phyloP scores from a whole-genome alignment of 2,329 filamentous ascomycete species.

The Lasiodiplodia sp. region DNA sequence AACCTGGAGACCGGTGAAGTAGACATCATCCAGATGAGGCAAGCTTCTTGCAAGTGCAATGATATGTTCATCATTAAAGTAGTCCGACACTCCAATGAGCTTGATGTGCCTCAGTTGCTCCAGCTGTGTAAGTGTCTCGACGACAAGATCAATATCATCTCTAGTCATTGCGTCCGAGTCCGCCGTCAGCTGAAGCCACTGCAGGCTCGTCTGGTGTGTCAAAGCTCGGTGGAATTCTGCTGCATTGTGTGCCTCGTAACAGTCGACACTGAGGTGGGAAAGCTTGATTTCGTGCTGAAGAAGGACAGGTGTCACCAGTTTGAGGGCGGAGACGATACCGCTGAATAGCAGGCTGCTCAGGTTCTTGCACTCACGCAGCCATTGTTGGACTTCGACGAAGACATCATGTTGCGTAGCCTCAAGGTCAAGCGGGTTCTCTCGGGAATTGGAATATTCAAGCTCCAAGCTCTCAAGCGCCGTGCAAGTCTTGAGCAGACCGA shows the following conservation, averaged over 20 bases:
- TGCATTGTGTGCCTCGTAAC: conserved; percentile 58
- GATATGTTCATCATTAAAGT: conserved; percentile 60
- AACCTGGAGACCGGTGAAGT: conserved; percentile 62
- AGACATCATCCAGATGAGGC: conserved; percentile 62
- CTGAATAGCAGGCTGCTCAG: conserved; percentile 61
- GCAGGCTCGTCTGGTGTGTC: conserved; percentile 60
- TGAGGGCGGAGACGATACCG: conserved; percentile 60
- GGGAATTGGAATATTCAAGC: conserved; percentile 55
- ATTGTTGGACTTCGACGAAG: conserved; percentile 59
- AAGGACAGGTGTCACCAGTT: conserved; percentile 60
- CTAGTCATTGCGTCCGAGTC: conserved; percentile 56
- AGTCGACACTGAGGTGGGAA: conserved; percentile 57
- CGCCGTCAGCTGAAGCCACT: conserved; percentile 54
- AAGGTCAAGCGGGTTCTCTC: conserved; percentile 48
- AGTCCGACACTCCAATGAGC: conserved; percentile 60
- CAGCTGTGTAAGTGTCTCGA: conserved; percentile 60
- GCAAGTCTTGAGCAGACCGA: conserved; percentile 59
- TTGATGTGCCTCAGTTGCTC: conserved; percentile 62
- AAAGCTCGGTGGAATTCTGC: conserved; percentile 62
- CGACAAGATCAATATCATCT: conserved; percentile 58
- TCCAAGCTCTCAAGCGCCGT: conserved; percentile 58
- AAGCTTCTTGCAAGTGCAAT: conserved; percentile 55
- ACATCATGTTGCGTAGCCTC: conserved; percentile 61
- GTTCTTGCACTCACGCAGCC: conserved; percentile 62
- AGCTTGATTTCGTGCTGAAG: conserved; percentile 57